Evolutionary conservation across 1,284 basidiomycete species (phyloP).

Genomic region (Amylostereum chailletii): DNA sequence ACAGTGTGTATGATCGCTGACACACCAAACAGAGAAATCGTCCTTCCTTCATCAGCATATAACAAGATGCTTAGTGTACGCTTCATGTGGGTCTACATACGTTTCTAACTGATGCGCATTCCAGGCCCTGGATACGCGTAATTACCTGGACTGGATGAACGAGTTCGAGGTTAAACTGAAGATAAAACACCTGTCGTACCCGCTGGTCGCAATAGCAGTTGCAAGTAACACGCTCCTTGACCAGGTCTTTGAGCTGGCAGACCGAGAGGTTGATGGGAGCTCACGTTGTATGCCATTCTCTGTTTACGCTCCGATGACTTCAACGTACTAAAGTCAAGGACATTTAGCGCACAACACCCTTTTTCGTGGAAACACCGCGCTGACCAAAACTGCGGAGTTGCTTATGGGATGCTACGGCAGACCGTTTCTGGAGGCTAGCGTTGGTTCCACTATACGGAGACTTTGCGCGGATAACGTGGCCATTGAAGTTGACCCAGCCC

Average conservation of each 20-base stretch:
- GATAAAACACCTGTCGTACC: conserved; percentile 47
- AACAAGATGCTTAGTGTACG: conserved; percentile 43
- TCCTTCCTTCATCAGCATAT: conserved; percentile 58
- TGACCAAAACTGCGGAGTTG: conserved; percentile 75
- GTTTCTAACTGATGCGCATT: conserved; percentile 5
- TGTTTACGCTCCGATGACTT: too few relatives aligned
- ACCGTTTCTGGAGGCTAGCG: conserved; percentile 67
- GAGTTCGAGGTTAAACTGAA: conserved; percentile 63
- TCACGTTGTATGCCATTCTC: conserved; percentile 20
- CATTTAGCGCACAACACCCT: conserved; percentile 28
- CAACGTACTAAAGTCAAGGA: too few relatives aligned
- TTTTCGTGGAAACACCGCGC: conserved; percentile 68
- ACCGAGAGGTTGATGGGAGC: conserved; percentile 56
- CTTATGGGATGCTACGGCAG: conserved; percentile 72
- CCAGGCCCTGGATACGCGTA: conserved; percentile 56
- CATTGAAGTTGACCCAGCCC: conserved; percentile 71
- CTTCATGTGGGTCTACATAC: conserved; percentile 5
- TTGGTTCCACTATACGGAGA: conserved; percentile 59
- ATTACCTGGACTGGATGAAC: conserved; percentile 65
- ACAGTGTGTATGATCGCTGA: conserved; percentile 1
- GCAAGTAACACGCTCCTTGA: conserved; percentile 54
- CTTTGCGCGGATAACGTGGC: conserved; percentile 62
- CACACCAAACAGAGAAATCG: conserved; percentile 50
- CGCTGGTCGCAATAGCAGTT: conserved; percentile 61
- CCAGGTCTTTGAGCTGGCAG: conserved; percentile 57